Base-by-base conservation (phyloP, 2,329 filamentous ascomycete species). In the Fusarium beomiforme region DNA sequence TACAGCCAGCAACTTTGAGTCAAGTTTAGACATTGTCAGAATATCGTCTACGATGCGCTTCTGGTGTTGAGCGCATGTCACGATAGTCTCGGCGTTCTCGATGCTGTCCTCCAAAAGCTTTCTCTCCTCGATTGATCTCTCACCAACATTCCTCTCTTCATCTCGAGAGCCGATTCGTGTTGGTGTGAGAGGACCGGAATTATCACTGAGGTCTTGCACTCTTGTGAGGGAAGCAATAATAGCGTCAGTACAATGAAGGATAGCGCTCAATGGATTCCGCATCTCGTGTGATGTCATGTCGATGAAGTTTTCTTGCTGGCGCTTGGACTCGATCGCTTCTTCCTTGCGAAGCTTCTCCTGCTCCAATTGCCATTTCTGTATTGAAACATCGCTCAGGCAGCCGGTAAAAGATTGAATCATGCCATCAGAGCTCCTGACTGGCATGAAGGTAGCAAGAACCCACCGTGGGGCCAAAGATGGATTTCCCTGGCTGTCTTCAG, bases 231-330 rank as follows among this genome's bases (percentile, higher is more conserved):
- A 86, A 12, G 85, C 85, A 19, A 87, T 85, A 33, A 93, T 92
- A 58, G 91, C 90, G 69, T 94, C 92, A 2, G 91, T 90, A 76
- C 91, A 93, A 77, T 93, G 91, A 31, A 94, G 81, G 21, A 93
- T 93, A 2, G 91, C 92, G 44, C 88, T 90, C 29, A 94, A 82
- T 1, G 92, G 92, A 72, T 94, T 94, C 29, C 91, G 86, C 87
- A 93, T 91, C 76, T 92, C 91, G 76, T 93, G 91, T 17, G 88
- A 89, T 3, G 87, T 88, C 83, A 93, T 93, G 78, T 94, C 92
- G 75, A 95, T 93, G 74, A 94, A 94, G 70, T 92, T 92, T 74
- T 95, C 92, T 76, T 95, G 93, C 76, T 93, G 91, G 8, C 90
- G 83, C 74, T 87, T 88, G 33, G 86, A 85, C 75, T 89, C 86